phyloP scores from a whole-genome alignment of 306 rosid species.

The Begonia fuchsioides region DNA sequence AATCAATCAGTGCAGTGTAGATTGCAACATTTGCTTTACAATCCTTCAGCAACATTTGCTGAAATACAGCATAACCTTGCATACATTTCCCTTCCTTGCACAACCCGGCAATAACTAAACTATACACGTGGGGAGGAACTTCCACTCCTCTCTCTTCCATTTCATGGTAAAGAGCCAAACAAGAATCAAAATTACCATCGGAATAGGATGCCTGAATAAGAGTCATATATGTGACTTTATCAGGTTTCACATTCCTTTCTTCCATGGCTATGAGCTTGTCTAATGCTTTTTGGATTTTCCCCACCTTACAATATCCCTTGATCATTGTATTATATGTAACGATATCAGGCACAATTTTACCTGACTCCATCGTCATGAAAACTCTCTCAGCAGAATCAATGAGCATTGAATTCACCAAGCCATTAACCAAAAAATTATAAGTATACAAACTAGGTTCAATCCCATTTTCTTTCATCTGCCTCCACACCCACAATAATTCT shows the following conservation, averaged over 20 bases:
- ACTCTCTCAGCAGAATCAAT: constrained; percentile 63
- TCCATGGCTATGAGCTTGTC: constrained; percentile 49
- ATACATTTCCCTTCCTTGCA: constrained; percentile 49
- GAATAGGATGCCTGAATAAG: constrained; percentile 60
- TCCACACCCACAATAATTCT: constrained; percentile 73
- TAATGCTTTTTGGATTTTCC: constrained; percentile 37
- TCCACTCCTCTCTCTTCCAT: constrained; percentile 54
- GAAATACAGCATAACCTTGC: constrained; percentile 51
- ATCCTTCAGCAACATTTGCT: constrained; percentile 44
- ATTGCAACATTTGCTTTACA: constrained; percentile 49
- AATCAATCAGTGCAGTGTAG: constrained; percentile 65
- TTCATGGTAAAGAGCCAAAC: constrained; percentile 74
- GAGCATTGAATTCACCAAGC: constrained; percentile 45
- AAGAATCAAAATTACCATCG: constrained; percentile 40
- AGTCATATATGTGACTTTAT: constrained; percentile 65
- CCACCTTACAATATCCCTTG: constrained; percentile 66
- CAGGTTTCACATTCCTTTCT: constrained; percentile 35
- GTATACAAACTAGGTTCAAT: constrained; percentile 41
- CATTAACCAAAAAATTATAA: constrained; percentile 54
- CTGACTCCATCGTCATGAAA: constrained; percentile 46
- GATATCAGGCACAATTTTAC: constrained; percentile 40
- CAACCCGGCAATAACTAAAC: constrained; percentile 58
- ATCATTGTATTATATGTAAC: constrained; percentile 64
- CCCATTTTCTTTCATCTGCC: constrained; percentile 54
- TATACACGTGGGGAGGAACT: constrained; percentile 45